phyloP scores from a whole-genome alignment of 2,329 filamentous ascomycete genomes.

The Trichocomaceae sp. region DNA sequence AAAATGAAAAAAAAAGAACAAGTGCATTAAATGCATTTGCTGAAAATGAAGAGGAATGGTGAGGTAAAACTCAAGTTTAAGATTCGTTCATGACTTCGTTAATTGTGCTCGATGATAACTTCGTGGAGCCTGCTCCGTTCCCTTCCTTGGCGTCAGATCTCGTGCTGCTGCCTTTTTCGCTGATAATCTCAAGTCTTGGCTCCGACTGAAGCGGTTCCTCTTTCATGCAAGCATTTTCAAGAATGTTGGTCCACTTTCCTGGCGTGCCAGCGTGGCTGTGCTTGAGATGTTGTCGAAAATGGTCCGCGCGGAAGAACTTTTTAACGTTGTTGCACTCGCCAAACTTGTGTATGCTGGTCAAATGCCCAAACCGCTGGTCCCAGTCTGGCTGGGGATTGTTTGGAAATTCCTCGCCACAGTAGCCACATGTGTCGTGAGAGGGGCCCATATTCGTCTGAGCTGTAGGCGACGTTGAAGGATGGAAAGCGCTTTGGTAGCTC shows the following conservation, averaged over 20 bases:
- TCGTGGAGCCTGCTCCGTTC: constrained; percentile 8
- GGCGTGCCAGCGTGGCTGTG: constrained; percentile 94
- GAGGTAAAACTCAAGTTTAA: constrained; percentile 1
- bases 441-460: constrained; percentile 30
- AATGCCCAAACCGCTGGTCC: constrained; percentile 77
- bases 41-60: neutral
- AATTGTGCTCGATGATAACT: constrained; percentile 16
- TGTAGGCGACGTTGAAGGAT: constrained; percentile 58
- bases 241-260: constrained; percentile 97
- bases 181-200: constrained; percentile 19
- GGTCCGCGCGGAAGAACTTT: constrained; percentile 95
- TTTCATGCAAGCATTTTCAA: constrained; percentile 95
- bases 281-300: constrained; percentile 96
- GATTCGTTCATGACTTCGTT: constrained; percentile 20
- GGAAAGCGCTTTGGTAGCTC: constrained; percentile 74
- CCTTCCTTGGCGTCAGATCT: constrained; percentile 10
- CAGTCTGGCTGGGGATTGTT: constrained; percentile 72
- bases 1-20: neutral
- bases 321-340: constrained; percentile 97
- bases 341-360: constrained; percentile 91
- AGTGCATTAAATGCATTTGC: neutral
- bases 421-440: constrained; percentile 72
- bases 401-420: constrained; percentile 87
- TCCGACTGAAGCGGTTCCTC: constrained; percentile 54
- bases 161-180: constrained; percentile 18